Base-by-base conservation (phyloP, 768 basidiomycete genomes). In the Strobilomyces dryophilus region DNA sequence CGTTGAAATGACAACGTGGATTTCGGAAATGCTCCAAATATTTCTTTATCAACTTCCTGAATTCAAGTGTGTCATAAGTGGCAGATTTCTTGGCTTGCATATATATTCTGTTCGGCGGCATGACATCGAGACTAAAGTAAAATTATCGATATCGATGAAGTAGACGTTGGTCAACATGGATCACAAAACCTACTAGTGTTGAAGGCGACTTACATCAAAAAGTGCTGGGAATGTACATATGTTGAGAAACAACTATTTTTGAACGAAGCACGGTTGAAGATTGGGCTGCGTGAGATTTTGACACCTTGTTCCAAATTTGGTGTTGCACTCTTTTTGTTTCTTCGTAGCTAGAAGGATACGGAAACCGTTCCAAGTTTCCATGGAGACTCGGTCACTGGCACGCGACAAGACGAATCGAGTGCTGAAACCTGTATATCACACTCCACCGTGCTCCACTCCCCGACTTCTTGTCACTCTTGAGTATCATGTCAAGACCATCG, bases 401-500 rank as follows among this genome's bases (percentile, higher is more conserved):
- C 12, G 26, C 9, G 15, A 32, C 18, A 31, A 29, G 29, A 49
- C 15, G 10, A 1, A 37, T 35, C 39, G 41, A 46, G 27, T 39
- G 20, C 48, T 37, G 21, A 45, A 47, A 20, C 21, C 12, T 18
- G 37, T 34, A 31, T 18, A 8, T 41, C 32, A 47, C 42, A 10
- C 18, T 18, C 10, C 26, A 7, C 39, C 20, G 39, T n/a, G 21
- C 5, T 39, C 39, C 39, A 39, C n/a, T 10, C 5, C 18, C 39
- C n/a, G 11, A 17, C 49, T 44, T 39, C 43, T 44, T 35, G 17
- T 41, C 17, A 11, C n/a, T 44, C 51, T 42, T 18, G 39, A 35
- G 37, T 27, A 37, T 29, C 52, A 69, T 69, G 10, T 51, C 44
- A 48, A 69, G 72, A 56, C 76, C 68, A 47, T 73, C 73, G 17